Evolutionary conservation across 192 early-diverging fungal species (phyloP).

Genomic region (Physocladia obscura): DNA sequence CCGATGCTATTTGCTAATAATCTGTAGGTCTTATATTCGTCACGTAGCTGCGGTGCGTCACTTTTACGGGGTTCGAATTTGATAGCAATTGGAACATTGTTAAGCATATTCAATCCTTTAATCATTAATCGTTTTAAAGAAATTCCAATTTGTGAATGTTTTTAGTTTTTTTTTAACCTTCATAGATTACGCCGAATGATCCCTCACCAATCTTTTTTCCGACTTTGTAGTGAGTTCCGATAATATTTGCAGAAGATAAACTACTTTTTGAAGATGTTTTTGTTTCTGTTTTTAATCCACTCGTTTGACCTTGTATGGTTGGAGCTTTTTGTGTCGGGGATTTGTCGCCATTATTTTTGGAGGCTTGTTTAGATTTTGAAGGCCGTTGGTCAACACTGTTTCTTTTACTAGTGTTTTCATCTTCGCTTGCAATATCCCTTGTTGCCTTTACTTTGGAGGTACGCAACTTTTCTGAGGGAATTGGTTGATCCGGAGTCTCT

Average conservation of each 20-base stretch:
- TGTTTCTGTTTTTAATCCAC: too few species aligned
- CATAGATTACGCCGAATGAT: conserved; percentile 93
- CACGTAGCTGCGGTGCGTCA: conserved; percentile 89
- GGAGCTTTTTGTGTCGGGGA: not conserved
- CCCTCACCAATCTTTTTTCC: conserved; percentile 93
- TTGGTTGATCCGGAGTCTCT: too few species aligned
- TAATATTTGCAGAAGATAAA: conserved; percentile 46
- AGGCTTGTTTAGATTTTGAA: too few species aligned
- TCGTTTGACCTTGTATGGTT: too few species aligned
- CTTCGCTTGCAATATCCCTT: too few species aligned
- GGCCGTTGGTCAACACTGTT: too few species aligned
- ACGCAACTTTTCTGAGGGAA: too few species aligned
- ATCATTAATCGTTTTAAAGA: too few species aligned
- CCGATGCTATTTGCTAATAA: conserved; percentile 80
- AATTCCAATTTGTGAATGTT: not conserved
- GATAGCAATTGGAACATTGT: conserved; percentile 88
- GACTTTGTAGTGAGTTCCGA: conserved; percentile 90
- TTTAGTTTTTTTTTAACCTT: conserved; percentile 63
- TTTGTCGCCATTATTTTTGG: not conserved
- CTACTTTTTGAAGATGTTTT: conserved; percentile 10
- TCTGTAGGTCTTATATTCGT: conserved; percentile 91
- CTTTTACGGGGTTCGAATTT: conserved; percentile 94
- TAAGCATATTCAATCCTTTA: conserved; percentile 80
- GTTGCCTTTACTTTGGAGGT: too few species aligned
- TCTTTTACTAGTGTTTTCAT: too few species aligned